Percentiles rank a stretch among this genome's conserved stretches.
Conservation (phyloP, 73 alveolate species). For the Paramecium tetraurelia region DNA sequence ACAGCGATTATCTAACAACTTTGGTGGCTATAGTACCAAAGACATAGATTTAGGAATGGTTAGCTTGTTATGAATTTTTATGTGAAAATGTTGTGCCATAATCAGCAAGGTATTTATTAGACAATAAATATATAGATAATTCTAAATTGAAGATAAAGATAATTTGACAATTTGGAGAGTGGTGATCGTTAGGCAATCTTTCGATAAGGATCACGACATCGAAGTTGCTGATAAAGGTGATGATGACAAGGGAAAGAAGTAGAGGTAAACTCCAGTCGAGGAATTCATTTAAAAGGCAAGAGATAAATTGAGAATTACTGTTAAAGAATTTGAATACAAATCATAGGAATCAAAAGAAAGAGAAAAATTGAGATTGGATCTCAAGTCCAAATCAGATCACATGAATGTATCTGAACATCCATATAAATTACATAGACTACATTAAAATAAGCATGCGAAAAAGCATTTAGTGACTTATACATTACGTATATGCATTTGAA, state of each 20-base stretch:
- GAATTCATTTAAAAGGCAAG: constrained; percentile 67
- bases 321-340: constrained; percentile 73
- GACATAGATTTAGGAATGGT: constrained; percentile 45
- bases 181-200: constrained; percentile 65
- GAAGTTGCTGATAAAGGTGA: not conserved
- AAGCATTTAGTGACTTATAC: constrained; percentile 79
- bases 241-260: constrained; percentile 3
- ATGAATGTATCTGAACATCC: not conserved
- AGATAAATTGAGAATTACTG: constrained; percentile 62
- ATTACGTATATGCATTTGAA: constrained; percentile 76
- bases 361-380: constrained; percentile 59
- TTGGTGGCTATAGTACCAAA: constrained; percentile 64
- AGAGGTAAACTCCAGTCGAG: constrained; percentile 51
- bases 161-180: constrained; percentile 77
- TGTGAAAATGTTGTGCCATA: constrained; percentile 65
- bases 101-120: constrained; percentile 57
- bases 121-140: constrained; percentile 46
- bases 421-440: constrained; percentile 47
- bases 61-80: constrained; percentile 63
- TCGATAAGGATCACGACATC: constrained; percentile 19
- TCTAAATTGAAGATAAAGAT: constrained; percentile 79
- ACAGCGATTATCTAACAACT: constrained; percentile 67
- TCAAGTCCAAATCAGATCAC: constrained; percentile 70
- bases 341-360: constrained; percentile 64
- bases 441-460: constrained; percentile 70